These are phyloP conservation scores for Crassisporium funariophilum DNA, from an alignment of 768 basidiomycete species.

Conservation along the genomic window DNA sequence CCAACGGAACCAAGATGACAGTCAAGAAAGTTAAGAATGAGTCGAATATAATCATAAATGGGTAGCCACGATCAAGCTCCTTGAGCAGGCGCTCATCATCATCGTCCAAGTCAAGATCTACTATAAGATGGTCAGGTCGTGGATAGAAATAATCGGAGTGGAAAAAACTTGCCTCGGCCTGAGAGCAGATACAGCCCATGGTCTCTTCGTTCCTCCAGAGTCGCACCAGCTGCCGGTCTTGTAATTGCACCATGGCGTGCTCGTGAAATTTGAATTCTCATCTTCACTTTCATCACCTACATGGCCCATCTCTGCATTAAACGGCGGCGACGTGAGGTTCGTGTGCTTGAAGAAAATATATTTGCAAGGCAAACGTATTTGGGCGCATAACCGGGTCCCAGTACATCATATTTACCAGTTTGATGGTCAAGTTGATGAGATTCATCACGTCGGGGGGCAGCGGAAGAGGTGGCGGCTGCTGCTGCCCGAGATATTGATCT, in stretches of 20 bases:
- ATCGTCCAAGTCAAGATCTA: neutral
- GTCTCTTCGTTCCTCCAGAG: slow-evolving; percentile 4
- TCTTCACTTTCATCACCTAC: too few species aligned
- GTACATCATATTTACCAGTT: neutral
- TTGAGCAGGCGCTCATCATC: neutral
- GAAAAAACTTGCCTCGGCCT: slow-evolving; percentile 1
- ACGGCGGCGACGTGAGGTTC: too few species aligned
- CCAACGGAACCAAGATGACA: neutral
- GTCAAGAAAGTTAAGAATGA: neutral
- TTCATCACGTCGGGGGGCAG: neutral
- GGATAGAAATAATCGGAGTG: neutral
- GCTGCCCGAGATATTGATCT: neutral
- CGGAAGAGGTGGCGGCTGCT: neutral
- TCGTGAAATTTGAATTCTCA: too few species aligned
- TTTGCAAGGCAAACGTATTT: too few species aligned
- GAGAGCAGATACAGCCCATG: slow-evolving; percentile 1
- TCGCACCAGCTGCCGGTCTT: too few species aligned
- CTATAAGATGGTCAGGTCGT: neutral
- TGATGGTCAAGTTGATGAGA: neutral
- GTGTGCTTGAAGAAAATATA: too few species aligned
- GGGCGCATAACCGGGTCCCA: too few species aligned
- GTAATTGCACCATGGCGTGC: too few species aligned
- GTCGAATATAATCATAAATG: neutral
- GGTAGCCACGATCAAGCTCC: neutral
- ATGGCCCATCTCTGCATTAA: too few species aligned